Conservation (phyloP, 169 alveolate genomes). For the Cryptosporidium meleagridis region DNA sequence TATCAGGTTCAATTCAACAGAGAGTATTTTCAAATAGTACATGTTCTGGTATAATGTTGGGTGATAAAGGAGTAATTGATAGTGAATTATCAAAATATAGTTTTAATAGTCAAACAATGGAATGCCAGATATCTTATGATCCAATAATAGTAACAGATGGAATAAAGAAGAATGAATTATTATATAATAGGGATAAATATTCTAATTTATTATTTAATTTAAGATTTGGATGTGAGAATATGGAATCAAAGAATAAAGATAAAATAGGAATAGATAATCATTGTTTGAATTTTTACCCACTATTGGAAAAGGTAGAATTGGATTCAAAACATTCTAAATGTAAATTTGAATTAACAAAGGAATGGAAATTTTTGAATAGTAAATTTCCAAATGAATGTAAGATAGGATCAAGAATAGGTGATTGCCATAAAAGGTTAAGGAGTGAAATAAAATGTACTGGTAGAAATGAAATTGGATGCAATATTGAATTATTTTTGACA, state of each 20-base stretch:
- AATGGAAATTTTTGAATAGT: constrained; percentile 69
- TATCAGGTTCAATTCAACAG: constrained; percentile 77
- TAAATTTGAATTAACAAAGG: constrained; percentile 75
- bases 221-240: constrained; percentile 77
- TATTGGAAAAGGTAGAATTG: constrained; percentile 65
- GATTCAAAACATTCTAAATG: constrained; percentile 70
- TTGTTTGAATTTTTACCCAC: constrained; percentile 77
- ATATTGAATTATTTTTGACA: constrained; percentile 62
- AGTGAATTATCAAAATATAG: not conserved
- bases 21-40: constrained; percentile 75
- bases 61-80: constrained; percentile 16
- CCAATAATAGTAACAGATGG: constrained; percentile 57
- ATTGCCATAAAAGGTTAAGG: constrained; percentile 76
- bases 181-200: constrained; percentile 73
- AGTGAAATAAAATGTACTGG: constrained; percentile 67
- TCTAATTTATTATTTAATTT: constrained; percentile 73
- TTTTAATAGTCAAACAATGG: constrained; percentile 1
- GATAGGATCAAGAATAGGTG: constrained; percentile 78
- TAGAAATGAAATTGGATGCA: constrained; percentile 39
- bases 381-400: constrained; percentile 79
- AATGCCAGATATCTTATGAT: constrained; percentile 34
- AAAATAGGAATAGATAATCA: constrained; percentile 1
- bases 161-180: constrained; percentile 24
- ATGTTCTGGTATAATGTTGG: constrained; percentile 76
- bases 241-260: constrained; percentile 49